Conservation (phyloP, 176 grass and related monocot species). For the Rhynchospora tenuis region DNA sequence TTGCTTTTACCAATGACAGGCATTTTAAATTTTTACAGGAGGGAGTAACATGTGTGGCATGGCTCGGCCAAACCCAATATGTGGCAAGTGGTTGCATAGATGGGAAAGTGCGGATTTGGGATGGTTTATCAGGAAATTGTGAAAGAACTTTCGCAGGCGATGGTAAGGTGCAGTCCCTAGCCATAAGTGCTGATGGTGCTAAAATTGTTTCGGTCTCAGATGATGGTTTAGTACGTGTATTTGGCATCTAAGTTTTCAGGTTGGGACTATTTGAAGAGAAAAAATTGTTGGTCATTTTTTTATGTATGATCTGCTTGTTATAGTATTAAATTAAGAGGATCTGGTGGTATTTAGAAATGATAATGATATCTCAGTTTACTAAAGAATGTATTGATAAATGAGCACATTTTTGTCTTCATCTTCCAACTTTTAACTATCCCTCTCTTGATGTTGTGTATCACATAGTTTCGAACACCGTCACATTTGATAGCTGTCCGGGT, state of each 20-base stretch:
- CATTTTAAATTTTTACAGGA: constrained; percentile 38
- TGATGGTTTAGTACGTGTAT: constrained; percentile 47
- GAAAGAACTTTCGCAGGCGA: constrained; percentile 42
- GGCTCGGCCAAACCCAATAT: constrained; percentile 65
- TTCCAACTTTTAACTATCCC: background rate
- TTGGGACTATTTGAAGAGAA: background rate
- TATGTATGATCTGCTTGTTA: background rate
- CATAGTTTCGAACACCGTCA: too few relatives aligned
- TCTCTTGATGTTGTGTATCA: background rate
- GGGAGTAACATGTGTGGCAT: constrained; percentile 49
- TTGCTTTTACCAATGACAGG: background rate
- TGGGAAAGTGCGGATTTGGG: constrained; percentile 79
- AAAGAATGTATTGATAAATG: background rate
- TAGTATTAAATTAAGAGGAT: background rate
- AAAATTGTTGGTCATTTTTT: background rate
- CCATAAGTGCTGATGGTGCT: constrained; percentile 30
- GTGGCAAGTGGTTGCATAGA: constrained; percentile 69
- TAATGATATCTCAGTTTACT: background rate
- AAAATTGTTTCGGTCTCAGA: constrained; percentile 49
- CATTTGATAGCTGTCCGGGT: too few relatives aligned
- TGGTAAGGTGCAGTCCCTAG: constrained; percentile 63
- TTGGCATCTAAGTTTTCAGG: constrained; percentile 42
- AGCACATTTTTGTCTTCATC: background rate
- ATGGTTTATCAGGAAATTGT: constrained; percentile 60
- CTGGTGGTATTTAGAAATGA: background rate